Evolutionary conservation across 1,284 basidiomycete genomes (phyloP).

Genomic region (Ceratorhiza oryzae-sativae): DNA sequence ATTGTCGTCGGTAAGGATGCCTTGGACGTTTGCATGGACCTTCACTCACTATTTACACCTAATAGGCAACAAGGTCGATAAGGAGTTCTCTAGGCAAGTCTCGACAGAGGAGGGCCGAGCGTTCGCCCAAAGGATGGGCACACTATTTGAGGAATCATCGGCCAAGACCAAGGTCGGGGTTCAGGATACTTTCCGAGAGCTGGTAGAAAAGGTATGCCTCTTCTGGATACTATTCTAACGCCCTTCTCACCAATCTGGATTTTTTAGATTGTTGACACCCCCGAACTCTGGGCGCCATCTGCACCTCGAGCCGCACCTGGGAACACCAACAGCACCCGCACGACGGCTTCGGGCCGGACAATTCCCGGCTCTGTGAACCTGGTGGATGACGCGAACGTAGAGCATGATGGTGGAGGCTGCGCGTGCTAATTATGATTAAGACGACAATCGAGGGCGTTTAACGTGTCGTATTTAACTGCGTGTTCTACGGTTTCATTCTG

Average conservation of each 20-base stretch:
- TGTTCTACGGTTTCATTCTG: too few relatives aligned
- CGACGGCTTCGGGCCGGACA: conserved; percentile 10
- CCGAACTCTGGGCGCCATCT: conserved; percentile 66
- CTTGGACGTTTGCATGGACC: neutral
- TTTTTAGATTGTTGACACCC: conserved; percentile 60
- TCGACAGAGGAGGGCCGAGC: conserved; percentile 77
- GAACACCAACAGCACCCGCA: conserved; percentile 4
- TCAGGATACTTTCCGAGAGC: conserved; percentile 77
- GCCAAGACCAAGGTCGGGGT: conserved; percentile 89
- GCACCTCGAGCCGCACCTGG: neutral
- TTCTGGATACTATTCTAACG: conserved; percentile 49
- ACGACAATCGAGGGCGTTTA: neutral
- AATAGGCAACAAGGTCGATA: conserved; percentile 90
- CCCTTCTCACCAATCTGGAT: too few relatives aligned
- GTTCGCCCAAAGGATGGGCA: conserved; percentile 83
- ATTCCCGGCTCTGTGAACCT: conserved; percentile 24
- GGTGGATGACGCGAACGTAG: conserved; percentile 11
- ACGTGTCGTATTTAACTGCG: neutral
- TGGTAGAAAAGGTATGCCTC: conserved; percentile 66
- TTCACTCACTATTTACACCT: neutral
- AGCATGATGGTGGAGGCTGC: conserved; percentile 9
- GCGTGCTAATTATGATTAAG: neutral
- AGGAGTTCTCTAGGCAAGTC: conserved; percentile 92
- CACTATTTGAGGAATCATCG: conserved; percentile 85
- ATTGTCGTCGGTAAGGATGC: conserved; percentile 73